Conservation (phyloP, 306 rosid genomes). For the Fagus crenata region DNA sequence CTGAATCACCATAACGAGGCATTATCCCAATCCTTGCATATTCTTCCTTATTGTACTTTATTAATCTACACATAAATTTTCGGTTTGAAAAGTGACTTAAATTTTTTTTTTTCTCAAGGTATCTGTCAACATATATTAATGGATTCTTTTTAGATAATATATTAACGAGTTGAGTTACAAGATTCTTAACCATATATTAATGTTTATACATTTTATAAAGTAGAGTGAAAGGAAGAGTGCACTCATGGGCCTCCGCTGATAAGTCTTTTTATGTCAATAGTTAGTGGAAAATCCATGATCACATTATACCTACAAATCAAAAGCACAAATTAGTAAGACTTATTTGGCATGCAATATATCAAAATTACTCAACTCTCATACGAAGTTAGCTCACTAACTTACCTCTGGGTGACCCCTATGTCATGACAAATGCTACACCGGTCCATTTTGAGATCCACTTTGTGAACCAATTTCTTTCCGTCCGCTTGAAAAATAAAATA, state of each 20-base stretch:
- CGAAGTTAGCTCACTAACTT: not conserved
- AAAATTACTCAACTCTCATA: not conserved
- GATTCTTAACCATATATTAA: not conserved
- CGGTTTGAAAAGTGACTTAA: not conserved
- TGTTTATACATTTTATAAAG: not conserved
- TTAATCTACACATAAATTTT: constrained; percentile 27
- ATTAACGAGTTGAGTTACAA: too few relatives aligned
- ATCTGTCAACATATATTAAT: too few relatives aligned
- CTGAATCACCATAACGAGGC: constrained; percentile 51
- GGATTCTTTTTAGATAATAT: too few relatives aligned
- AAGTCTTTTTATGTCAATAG: constrained; percentile 35
- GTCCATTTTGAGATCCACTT: constrained; percentile 39
- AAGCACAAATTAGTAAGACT: not conserved
- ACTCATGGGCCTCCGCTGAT: constrained; percentile 44
- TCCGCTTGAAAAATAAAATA: constrained; percentile 34
- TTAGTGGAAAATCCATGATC: constrained; percentile 40
- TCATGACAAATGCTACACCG: constrained; percentile 51
- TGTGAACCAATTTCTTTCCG: constrained; percentile 42
- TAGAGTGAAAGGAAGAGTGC: not conserved
- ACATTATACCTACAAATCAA: constrained; percentile 35
- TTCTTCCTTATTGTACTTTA: constrained; percentile 33
- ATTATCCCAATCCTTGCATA: constrained; percentile 50
- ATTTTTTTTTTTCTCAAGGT: not conserved
- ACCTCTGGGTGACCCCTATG: constrained; percentile 51
- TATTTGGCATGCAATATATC: too few relatives aligned